Evolutionary conservation across 176 grass and related monocot species (phyloP), one percentile per base, ranked within the genome.

Genomic region (Chrysopogon serrulatus): DNA sequence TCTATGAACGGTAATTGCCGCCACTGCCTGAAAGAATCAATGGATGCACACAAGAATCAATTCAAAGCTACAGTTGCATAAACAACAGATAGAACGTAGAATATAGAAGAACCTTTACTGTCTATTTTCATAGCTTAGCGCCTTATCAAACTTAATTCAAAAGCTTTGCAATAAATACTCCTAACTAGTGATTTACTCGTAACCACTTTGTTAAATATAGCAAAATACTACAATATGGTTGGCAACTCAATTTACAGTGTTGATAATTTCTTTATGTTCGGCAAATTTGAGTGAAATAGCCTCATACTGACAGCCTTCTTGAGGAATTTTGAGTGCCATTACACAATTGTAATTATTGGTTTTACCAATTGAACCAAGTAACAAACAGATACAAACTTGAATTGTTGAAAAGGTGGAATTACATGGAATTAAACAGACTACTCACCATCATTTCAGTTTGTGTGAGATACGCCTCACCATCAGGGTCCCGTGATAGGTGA

Each of bases 381-480:
- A 82, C 21, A 31, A 13, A 63, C 40, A 89, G 34, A 64, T 2
- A 36, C 21, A 78, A 2, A 79, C 10, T 35, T 47, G 51, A 81
- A 64, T 51, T 11, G 2, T 63, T 68, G 17, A 49, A 53, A 43
- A 71, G 32, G 42, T 8, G 8, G 12, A 80, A 35, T 32, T 23
- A 40, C 56, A 78, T 28, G 39, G 17, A 43, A 40, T 64, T 71
- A n/a, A 63, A 32, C 30, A 65, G 42, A 78, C 45, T 21, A 61
- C 76, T 77, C 66, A 95, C 96, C 91, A 80, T 92, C 91, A 95
- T 95, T 86, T 98, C 93, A 53, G 93, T 95, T 65, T 98, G 91
- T 6, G 93, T 98, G 34, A 98, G 85, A 82, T 98, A 98, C 16
- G 80, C 89, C 54, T 98, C 93, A 1, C 96, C 96, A 43, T 98